phyloP scores from a whole-genome alignment of 768 basidiomycete species.

The Crassisporium funariophilum region DNA sequence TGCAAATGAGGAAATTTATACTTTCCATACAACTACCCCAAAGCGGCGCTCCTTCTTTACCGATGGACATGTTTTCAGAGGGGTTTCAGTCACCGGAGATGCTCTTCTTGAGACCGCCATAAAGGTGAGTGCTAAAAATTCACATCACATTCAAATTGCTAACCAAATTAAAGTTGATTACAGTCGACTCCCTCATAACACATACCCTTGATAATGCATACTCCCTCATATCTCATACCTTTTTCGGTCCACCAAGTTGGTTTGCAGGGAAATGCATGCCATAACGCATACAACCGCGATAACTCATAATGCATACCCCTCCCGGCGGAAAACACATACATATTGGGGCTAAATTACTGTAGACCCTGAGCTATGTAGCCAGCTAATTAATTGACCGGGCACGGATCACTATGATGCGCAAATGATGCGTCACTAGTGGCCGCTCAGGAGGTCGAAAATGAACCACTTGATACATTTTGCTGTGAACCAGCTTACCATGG shows the following conservation, averaged over 20 bases:
- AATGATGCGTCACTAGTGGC: too few species aligned
- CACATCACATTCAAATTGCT: too few species aligned
- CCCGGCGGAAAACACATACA: constrained; percentile 3
- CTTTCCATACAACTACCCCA: constrained; percentile 27
- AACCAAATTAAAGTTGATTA: too few species aligned
- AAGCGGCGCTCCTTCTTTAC: constrained; percentile 25
- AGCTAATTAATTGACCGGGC: too few species aligned
- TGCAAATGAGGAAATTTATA: constrained; percentile 27
- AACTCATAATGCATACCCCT: constrained; percentile 10
- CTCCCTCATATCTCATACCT: constrained; percentile 21
- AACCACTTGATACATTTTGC: too few species aligned
- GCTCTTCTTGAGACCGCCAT: constrained; percentile 12
- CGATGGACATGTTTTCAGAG: constrained; percentile 25
- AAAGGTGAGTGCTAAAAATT: constrained; percentile 1
- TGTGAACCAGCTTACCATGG: too few species aligned
- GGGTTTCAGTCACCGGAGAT: constrained; percentile 25
- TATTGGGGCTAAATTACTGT: too few species aligned
- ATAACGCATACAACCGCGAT: constrained; percentile 15
- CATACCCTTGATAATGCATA: too few species aligned
- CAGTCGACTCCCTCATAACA: too few species aligned
- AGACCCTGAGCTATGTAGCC: too few species aligned
- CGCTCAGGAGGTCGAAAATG: too few species aligned
- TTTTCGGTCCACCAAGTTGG: constrained; percentile 21
- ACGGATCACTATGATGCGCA: too few species aligned
- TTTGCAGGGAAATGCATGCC: constrained; percentile 14